Evolutionary conservation across 768 basidiomycete genomes (phyloP), one percentile per base, ranked within the genome.

Genomic region (Pleurotus tuoliensis): DNA sequence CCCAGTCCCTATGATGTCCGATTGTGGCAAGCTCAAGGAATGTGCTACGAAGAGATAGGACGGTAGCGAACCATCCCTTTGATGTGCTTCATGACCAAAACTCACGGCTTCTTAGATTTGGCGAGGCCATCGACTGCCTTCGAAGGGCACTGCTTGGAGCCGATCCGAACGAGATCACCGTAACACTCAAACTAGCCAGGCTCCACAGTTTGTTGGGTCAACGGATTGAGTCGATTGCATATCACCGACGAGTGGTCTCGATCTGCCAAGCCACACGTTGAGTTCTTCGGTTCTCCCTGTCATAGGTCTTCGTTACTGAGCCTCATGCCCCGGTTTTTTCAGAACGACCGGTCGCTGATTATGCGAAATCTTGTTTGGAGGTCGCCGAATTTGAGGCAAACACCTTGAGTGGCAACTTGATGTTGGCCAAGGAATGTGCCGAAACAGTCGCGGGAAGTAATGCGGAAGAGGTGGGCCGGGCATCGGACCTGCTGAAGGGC

Each of bases 21-120:
- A 38, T 79, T 98, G 72, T 98, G 97, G 97, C 90, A 92, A 63
- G 94, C 94, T 6, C 84, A 97, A 63, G 95, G 90, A 4, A 84
- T 87, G 63, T 96, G 94, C 63, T 98, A 98, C 69, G 92, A 95
- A 70, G 91, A 94, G 67, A 84, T 97, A 62, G 86, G 88, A 65
- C 79, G 87, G 94, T 92, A 63, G 60, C 13, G 44, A 30, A 37
- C 45, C 18, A 24, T 27, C 20, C 6, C 13, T 11, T 44, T 18
- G 16, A 37, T n/a, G 37, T 20, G 18, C 15, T 51, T 30, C 49
- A 16, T 34, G 22, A 49, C 55, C 27, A 59, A 25, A 25, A 40
- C 9, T 45, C 50, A 15, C 24, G 34, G 55, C 48, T 53, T 57
- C 52, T 24, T 64, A 96, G 96, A 68, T 78, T 81, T 46, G 81